Evolutionary conservation across 2,329 filamentous ascomycete species (phyloP).

Genomic region (Nigrospora oryzae): DNA sequence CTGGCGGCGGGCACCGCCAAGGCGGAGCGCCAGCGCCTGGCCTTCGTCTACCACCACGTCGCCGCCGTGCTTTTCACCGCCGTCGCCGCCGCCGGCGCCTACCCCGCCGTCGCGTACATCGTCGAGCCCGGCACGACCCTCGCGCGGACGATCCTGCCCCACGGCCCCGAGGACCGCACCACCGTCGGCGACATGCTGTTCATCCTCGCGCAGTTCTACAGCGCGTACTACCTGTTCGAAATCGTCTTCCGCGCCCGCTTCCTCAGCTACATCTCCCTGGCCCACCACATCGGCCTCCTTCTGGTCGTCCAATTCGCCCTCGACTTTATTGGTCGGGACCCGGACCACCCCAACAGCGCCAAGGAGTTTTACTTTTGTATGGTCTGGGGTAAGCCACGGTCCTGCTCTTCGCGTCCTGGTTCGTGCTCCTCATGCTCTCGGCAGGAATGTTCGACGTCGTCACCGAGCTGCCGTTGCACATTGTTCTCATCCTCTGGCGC

Average conservation of each 20-base stretch:
- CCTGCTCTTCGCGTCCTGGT: too few relatives aligned
- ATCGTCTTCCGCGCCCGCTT: slow-evolving; percentile 8
- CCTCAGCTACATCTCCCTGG: slow-evolving; percentile 8
- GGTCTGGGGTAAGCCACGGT: neutral
- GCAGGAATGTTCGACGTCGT: neutral
- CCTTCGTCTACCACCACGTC: slow-evolving; percentile 10
- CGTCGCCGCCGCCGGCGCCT: slow-evolving; percentile 5
- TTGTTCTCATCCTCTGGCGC: neutral
- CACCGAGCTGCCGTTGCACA: neutral
- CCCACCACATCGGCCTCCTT: slow-evolving; percentile 9
- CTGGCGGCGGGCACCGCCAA: neutral
- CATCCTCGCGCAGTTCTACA: slow-evolving; percentile 6
- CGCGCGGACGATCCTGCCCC: neutral
- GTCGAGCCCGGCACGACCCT: neutral
- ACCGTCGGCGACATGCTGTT: slow-evolving; percentile 8
- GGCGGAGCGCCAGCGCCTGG: slow-evolving; percentile 6
- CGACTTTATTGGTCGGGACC: slow-evolving; percentile 4
- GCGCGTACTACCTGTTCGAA: slow-evolving; percentile 11
- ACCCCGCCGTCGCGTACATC: slow-evolving; percentile 6
- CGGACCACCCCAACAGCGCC: slow-evolving; percentile 3
- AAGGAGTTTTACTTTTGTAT: neutral
- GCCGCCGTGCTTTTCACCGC: slow-evolving; percentile 6
- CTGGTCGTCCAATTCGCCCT: slow-evolving; percentile 7
- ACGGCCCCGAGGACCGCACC: neutral
- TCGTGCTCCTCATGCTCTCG: neutral